phyloP scores from a whole-genome alignment of 2,329 filamentous ascomycete species.

The Biscogniauxia sp. region DNA sequence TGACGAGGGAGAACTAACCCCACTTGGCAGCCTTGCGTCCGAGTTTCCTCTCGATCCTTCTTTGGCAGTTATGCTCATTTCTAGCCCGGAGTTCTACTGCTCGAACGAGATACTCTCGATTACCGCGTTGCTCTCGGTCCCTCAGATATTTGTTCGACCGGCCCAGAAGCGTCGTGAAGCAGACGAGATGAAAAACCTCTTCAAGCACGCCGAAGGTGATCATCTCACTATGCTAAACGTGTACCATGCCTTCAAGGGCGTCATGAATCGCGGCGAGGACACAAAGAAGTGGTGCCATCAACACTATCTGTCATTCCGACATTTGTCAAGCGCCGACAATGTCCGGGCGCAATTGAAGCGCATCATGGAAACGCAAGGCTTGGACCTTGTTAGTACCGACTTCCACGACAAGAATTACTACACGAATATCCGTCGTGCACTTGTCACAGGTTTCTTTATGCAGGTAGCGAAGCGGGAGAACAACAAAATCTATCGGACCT shows the following conservation, averaged over 20 bases:
- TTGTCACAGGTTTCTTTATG: conserved; percentile 98
- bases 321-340: conserved; percentile 89
- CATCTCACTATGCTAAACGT: conserved; percentile 96
- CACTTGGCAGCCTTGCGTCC: conserved; percentile 81
- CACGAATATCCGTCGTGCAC: conserved; percentile 88
- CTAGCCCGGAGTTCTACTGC: conserved; percentile 96
- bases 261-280: conserved; percentile 62
- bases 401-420: conserved; percentile 98
- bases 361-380: conserved; percentile 90
- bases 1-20: conserved; percentile 90
- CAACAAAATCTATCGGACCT: conserved; percentile 86
- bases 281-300: conserved; percentile 93
- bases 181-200: conserved; percentile 95
- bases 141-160: conserved; percentile 89
- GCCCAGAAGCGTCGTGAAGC: conserved; percentile 82
- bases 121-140: conserved; percentile 89
- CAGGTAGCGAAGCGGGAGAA: conserved; percentile 94
- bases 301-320: conserved; percentile 87
- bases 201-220: conserved; percentile 89
- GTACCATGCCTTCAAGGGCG: conserved; percentile 93
- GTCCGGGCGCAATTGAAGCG: conserved; percentile 88
- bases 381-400: conserved; percentile 83
- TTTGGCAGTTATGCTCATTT: conserved; percentile 96
- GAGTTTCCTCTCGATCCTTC: conserved; percentile 94
- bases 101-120: conserved; percentile 97